A percentile compares a stretch with the other conserved stretches of the same genome.
Evolutionary conservation across 345 rosid genomes (phyloP).

Genomic region (Kandelia obovata): DNA sequence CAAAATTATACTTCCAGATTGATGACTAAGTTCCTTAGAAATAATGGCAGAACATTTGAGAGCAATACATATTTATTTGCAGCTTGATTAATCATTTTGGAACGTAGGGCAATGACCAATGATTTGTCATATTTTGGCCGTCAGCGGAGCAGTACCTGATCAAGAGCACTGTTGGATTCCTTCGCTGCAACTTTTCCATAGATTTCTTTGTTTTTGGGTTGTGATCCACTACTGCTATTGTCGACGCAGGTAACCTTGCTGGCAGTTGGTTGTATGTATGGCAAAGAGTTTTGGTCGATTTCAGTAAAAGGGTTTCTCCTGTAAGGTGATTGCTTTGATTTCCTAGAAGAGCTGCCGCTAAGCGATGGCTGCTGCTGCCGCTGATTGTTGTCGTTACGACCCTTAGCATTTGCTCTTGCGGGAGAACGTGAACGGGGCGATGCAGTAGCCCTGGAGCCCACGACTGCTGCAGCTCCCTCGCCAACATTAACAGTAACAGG

Average conservation of each 20-base stretch:
- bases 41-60: no score
- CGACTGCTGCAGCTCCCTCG: slow-evolving; percentile 17
- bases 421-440: slow-evolving; percentile 89
- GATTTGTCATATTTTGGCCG: no score
- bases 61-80: no score
- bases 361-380: slow-evolving; percentile 44
- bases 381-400: slow-evolving; percentile 31
- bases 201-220: slow-evolving; percentile 25
- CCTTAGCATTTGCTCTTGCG: slow-evolving; percentile 39
- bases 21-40: no score
- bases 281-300: slow-evolving; percentile 53
- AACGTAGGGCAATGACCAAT: no score
- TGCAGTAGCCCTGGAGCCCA: slow-evolving; percentile 35
- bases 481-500: slow-evolving; percentile 29
- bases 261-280: slow-evolving; percentile 36
- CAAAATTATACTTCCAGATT: no score
- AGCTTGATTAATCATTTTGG: no score
- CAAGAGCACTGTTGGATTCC: slow-evolving; percentile 24
- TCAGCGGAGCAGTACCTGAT: slow-evolving; percentile 31
- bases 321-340: slow-evolving; percentile 74
- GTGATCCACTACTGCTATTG: slow-evolving; percentile 21
- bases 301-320: slow-evolving; percentile 73
- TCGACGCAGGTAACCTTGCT: slow-evolving; percentile 22
- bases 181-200: slow-evolving; percentile 26
- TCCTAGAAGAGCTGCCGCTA: slow-evolving; percentile 65